These are phyloP conservation scores for Penicillium sp. DNA, from an alignment of 2,329 filamentous ascomycete genomes.

Conservation along the genomic window DNA sequence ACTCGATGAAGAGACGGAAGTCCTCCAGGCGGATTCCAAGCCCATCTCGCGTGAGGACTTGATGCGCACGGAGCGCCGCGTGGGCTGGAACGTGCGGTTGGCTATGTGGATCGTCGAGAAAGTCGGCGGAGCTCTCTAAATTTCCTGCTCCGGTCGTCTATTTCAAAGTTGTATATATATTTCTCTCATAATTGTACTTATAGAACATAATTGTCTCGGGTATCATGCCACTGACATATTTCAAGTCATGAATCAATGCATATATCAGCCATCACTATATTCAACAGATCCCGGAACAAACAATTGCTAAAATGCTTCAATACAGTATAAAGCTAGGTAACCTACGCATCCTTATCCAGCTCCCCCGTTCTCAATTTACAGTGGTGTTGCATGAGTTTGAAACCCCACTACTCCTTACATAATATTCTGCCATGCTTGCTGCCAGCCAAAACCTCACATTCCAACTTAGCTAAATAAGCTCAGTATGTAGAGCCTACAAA, in stretches of 20 bases:
- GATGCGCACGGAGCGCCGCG: constrained; percentile 75
- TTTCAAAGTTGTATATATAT: neutral
- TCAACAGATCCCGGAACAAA: no score
- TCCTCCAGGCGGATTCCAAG: constrained; percentile 73
- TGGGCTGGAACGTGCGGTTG: constrained; percentile 78
- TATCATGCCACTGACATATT: neutral
- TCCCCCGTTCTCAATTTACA: no score
- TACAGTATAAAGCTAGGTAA: no score
- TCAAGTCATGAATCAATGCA: neutral
- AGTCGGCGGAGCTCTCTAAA: constrained; percentile 79
- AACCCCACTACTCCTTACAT: no score
- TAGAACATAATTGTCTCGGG: neutral
- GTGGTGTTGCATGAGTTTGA: no score
- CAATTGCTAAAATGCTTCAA: no score
- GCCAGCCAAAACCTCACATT: no score
- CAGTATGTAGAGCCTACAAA: no score
- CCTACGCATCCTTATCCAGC: no score
- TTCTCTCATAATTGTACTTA: neutral
- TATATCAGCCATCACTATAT: neutral
- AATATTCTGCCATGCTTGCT: no score
- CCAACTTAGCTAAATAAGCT: no score
- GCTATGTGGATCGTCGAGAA: constrained; percentile 92
- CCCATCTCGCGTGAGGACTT: constrained; percentile 75
- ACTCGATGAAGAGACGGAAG: constrained; percentile 76
- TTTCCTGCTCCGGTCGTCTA: neutral